These are phyloP conservation scores for Croton laevigatus DNA, from an alignment of 441 rosid species.

Conservation along the genomic window DNA sequence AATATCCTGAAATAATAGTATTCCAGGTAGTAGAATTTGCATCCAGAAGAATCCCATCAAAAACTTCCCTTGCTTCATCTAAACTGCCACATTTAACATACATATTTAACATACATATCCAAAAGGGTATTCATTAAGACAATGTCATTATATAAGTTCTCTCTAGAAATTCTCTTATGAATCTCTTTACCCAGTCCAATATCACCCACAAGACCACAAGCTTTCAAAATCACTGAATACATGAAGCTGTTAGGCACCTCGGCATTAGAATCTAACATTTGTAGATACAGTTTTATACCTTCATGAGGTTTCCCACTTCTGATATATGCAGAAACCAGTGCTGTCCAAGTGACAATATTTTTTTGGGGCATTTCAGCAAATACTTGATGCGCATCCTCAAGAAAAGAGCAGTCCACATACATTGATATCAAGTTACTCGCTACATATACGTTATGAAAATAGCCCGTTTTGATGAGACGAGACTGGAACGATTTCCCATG, in stretches of 20 bases:
- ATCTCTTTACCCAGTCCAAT: conserved; percentile 47
- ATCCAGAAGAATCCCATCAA: conserved; percentile 27
- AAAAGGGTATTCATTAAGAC: conserved; percentile 60
- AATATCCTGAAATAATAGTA: conserved; percentile 56
- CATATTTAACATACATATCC: conserved; percentile 74
- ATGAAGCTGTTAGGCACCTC: conserved; percentile 51
- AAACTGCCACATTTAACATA: conserved; percentile 60
- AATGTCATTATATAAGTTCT: conserved; percentile 39
- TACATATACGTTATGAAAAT: conserved; percentile 35
- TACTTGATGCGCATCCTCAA: conserved; percentile 40
- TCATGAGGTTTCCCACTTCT: conserved; percentile 36
- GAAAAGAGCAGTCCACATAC: conserved; percentile 32
- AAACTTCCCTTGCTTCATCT: conserved; percentile 42
- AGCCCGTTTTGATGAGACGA: conserved; percentile 42
- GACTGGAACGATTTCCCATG: conserved; percentile 49
- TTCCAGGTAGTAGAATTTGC: conserved; percentile 60
- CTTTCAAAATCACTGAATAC: conserved; percentile 61
- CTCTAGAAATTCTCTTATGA: conserved; percentile 35
- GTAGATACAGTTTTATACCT: conserved; percentile 38
- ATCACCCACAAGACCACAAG: conserved; percentile 54
- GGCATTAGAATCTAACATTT: conserved; percentile 38
- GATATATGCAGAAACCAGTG: conserved; percentile 49
- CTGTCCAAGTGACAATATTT: conserved; percentile 65
- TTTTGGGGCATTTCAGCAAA: conserved; percentile 57
- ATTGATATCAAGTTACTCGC: conserved; percentile 50